These are phyloP conservation scores for Colletotrichum noveboracense DNA, from an alignment of 2,329 filamentous ascomycete species.

Conservation along the genomic window DNA sequence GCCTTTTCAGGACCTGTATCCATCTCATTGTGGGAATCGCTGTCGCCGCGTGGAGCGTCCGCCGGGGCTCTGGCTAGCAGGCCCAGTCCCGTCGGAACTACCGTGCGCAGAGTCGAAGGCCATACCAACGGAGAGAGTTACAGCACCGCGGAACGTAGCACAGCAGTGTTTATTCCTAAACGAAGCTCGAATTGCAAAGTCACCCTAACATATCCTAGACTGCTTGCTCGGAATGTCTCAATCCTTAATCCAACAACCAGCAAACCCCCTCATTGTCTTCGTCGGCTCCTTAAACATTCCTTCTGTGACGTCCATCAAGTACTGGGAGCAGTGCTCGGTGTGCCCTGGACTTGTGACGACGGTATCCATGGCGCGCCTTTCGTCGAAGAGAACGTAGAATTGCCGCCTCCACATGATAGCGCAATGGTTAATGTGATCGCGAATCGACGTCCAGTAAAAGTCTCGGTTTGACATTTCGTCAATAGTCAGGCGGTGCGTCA, in stretches of 20 bases:
- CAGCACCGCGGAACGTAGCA: neutral
- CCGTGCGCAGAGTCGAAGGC: neutral
- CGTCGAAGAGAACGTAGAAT: constrained; percentile 27
- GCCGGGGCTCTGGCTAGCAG: neutral
- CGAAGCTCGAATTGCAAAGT: neutral
- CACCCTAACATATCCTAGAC: neutral
- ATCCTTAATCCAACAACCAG: constrained; percentile 14
- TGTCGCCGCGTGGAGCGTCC: neutral
- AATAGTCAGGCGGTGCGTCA: constrained; percentile 24
- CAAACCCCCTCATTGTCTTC: constrained; percentile 19
- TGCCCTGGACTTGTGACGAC: constrained; percentile 27
- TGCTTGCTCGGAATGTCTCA: neutral
- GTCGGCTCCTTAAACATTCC: constrained; percentile 21
- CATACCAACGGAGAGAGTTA: neutral
- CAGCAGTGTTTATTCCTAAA: neutral
- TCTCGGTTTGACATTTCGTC: constrained; percentile 26
- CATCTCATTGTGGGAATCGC: neutral
- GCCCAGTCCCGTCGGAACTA: neutral
- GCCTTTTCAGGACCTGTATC: neutral
- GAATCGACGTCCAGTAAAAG: constrained; percentile 26
- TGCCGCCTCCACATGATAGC: constrained; percentile 31
- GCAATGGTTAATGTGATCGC: constrained; percentile 32
- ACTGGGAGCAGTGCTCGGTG: constrained; percentile 32
- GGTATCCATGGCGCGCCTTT: constrained; percentile 24
- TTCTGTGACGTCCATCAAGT: constrained; percentile 28